Base-by-base conservation (phyloP, 202 grass and related monocot genomes). In the Cymbopogon flexuosus region DNA sequence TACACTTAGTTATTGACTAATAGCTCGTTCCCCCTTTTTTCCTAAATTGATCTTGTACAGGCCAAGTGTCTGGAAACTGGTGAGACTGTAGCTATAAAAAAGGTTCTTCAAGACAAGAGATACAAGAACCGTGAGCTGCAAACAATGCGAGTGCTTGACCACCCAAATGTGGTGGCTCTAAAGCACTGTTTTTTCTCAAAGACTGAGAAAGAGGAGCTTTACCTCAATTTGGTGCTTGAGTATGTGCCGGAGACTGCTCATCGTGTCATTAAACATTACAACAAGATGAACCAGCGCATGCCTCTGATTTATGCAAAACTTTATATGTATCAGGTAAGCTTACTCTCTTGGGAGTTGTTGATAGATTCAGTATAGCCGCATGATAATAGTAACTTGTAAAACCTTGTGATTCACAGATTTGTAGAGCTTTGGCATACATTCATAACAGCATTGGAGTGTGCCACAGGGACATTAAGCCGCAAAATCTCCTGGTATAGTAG, bases 121-220 rank as follows among this genome's bases (percentile, higher is more conserved):
- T 94, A 94, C 21, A 94, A 94, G 81, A 94, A 94, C 49, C 86
- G 92, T 33, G 92, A 94, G 64, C 84, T 94, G 30, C 92, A 94
- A 70, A 91, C 84, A 2, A 94, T 94, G 87, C 81, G 82, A 72
- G 73, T 91, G 39, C 89, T 94, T 83, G 92, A 94, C 65, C 93
- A 96, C 77, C 93, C 93, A 41, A 96, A 96, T 87, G 93, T 96
- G 6, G 85, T 90, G 29, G 80, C 71, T 30, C 68, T 96, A 68
- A 96, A 90, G 62, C 93, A 96, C 57, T 96, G 93, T 58, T 96
- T 96, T 40, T 96, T 96, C 78, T 96, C 90, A 43, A 93, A 89
- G 31, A 93, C 93, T 15, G 87, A 94, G 49, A 92, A 94, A 78
- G 92, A 91, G 76, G 93, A 93, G 66, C 80, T 96, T 72, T 96